Conservation (phyloP, 331 rosid species). For the Malus hybrid region DNA sequence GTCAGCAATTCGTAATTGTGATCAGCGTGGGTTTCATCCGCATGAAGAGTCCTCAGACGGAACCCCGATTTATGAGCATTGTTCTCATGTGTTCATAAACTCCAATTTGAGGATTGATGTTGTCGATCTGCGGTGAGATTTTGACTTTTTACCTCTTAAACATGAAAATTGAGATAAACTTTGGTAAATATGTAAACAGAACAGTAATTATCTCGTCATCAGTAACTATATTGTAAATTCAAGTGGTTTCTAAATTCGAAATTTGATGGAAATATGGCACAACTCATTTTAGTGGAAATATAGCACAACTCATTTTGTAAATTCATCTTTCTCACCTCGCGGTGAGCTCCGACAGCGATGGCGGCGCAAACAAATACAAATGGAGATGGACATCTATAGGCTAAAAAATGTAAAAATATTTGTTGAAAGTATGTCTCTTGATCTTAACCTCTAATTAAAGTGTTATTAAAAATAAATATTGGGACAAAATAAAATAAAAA, state of each 20-base stretch:
- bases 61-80: conserved; percentile 82
- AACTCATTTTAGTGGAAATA: too few species aligned
- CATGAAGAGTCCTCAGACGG: conserved; percentile 94
- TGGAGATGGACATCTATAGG: too few species aligned
- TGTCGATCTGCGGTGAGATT: conserved; percentile 62
- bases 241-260: not conserved
- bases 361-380: too few species aligned
- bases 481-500: too few species aligned
- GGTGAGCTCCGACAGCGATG: too few species aligned
- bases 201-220: conserved; percentile 9
- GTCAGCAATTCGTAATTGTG: conserved; percentile 81
- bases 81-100: conserved; percentile 93
- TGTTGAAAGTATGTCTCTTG: too few species aligned
- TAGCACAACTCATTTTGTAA: too few species aligned
- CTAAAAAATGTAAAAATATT: too few species aligned
- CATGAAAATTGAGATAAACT: not conserved
- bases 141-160: not conserved
- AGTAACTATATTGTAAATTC: conserved; percentile 16
- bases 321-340: too few species aligned
- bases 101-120: conserved; percentile 58
- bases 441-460: too few species aligned
- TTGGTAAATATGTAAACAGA: conserved; percentile 22
- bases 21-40: conserved; percentile 97
- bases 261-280: not conserved
- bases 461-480: too few species aligned